Percentiles rank a stretch among this genome's conserved stretches.
Evolutionary conservation across 73 alveolate species (phyloP).

Genomic region (Paramecium caudatum): DNA sequence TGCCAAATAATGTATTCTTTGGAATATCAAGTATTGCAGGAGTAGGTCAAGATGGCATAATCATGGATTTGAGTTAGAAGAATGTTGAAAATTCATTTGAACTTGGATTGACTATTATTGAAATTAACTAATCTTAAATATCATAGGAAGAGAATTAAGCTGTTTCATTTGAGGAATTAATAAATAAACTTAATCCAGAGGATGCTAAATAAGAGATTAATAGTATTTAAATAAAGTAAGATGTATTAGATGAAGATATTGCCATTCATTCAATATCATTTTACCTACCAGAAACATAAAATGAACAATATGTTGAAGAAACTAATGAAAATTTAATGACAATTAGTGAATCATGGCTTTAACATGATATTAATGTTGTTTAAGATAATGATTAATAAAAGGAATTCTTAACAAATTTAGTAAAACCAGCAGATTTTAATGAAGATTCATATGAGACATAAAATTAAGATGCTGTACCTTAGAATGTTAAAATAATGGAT

Average conservation of each 20-base stretch:
- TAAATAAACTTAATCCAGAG: neutral
- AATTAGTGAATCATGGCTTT: constrained; percentile 24
- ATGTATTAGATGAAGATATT: neutral
- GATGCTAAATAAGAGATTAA: neutral
- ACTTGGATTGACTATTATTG: neutral
- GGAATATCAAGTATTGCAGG: neutral
- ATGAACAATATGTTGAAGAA: neutral
- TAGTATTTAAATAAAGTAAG: constrained; percentile 12
- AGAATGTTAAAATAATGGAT: neutral
- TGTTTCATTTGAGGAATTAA: neutral
- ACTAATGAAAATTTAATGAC: neutral
- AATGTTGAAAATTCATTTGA: neutral
- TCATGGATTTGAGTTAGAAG: neutral
- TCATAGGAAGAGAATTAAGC: neutral
- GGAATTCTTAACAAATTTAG: constrained; percentile 1
- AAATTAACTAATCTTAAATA: neutral
- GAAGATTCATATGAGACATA: neutral
- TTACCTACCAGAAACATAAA: neutral
- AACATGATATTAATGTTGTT: constrained; percentile 12
- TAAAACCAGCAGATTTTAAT: neutral
- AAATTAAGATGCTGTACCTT: no score
- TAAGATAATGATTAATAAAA: neutral
- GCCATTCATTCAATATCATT: neutral
- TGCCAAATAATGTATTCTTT: neutral
- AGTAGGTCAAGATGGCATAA: neutral